These are phyloP conservation scores for Galeopsis tetrahit DNA, from an alignment of 257 asterid species.

Conservation along the genomic window DNA sequence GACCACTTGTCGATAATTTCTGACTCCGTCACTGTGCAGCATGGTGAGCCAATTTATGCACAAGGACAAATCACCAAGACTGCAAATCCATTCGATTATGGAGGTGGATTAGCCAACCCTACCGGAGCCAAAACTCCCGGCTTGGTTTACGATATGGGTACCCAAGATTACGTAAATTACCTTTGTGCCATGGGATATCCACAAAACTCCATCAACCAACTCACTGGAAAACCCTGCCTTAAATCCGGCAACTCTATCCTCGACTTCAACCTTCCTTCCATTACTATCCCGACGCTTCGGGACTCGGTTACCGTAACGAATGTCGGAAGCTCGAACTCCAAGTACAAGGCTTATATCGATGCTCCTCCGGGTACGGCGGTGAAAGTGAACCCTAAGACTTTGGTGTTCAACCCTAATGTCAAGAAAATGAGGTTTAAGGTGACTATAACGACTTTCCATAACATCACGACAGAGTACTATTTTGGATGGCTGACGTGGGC, in stretches of 20 bases:
- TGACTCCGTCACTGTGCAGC: conserved; percentile 19
- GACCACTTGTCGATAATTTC: too few relatives aligned
- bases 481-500: conserved; percentile 43
- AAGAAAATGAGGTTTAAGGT: conserved; percentile 34
- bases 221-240: conserved; percentile 33
- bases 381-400: conserved; percentile 35
- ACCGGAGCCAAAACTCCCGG: conserved; percentile 40
- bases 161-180: conserved; percentile 39
- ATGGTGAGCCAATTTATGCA: conserved; percentile 40
- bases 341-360: conserved; percentile 30
- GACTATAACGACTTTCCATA: conserved; percentile 24
- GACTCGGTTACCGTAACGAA: conserved; percentile 34
- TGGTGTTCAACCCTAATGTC: conserved; percentile 36
- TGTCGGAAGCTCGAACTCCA: conserved; percentile 41
- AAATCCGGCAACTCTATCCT: conserved; percentile 25
- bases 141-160: conserved; percentile 38
- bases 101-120: conserved; percentile 41
- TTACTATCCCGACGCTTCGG: conserved; percentile 38
- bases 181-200: conserved; percentile 45
- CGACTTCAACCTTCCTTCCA: conserved; percentile 49
- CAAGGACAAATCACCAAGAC: conserved; percentile 27
- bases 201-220: conserved; percentile 9
- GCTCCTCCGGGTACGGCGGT: conserved; percentile 38
- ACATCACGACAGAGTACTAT: conserved; percentile 33
- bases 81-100: conserved; percentile 45